Evolutionary conservation across 176 grass and related monocot species (phyloP).

Genomic region (Oryza glaberrima): DNA sequence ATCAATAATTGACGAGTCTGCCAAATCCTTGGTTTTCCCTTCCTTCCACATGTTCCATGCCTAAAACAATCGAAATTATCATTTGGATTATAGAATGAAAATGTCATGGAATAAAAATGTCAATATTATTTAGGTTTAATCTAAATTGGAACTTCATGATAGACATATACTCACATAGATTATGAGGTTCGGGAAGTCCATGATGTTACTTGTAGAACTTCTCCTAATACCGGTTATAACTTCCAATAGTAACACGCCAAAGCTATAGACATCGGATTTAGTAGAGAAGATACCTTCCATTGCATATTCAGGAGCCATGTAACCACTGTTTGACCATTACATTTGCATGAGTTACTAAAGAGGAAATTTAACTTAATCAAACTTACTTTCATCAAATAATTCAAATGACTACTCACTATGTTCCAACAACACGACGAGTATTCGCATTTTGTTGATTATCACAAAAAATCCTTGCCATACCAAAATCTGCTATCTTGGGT

Average conservation of each 20-base stretch:
- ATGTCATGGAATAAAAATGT: too few species aligned
- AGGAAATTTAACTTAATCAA: background rate
- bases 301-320: background rate
- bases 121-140: too few species aligned
- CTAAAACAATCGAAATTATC: background rate
- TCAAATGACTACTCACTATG: background rate
- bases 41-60: slow-evolving; percentile 52
- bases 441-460: background rate
- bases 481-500: background rate
- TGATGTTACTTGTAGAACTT: background rate
- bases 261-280: background rate
- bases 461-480: background rate
- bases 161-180: background rate
- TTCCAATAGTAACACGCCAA: background rate
- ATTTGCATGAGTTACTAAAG: background rate
- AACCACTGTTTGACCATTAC: background rate
- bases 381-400: background rate
- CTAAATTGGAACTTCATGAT: too few species aligned
- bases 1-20: slow-evolving; percentile 35
- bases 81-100: background rate
- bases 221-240: background rate
- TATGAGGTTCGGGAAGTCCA: background rate
- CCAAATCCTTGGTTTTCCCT: slow-evolving; percentile 35
- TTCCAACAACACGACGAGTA: background rate
- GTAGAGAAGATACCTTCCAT: background rate